Evolutionary conservation across 139 green algal species (phyloP).

Genomic region (Volvox africanus): DNA sequence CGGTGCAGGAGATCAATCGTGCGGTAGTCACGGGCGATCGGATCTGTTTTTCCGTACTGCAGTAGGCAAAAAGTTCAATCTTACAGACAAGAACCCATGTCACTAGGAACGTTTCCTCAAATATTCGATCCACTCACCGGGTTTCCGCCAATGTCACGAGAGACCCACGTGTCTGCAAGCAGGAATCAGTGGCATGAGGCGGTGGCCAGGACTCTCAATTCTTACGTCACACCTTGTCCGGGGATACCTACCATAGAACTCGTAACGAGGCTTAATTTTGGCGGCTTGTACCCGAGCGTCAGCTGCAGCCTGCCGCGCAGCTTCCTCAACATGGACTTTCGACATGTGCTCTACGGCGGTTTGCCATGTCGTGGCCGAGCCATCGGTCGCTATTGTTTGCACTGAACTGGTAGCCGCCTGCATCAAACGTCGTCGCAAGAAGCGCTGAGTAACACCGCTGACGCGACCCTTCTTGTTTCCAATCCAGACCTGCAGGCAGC

Average conservation of each 20-base stretch:
- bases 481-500: constrained; percentile 6
- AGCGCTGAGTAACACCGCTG: constrained; percentile 5
- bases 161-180: constrained; percentile 25
- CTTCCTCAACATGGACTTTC: constrained; percentile 4
- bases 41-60: constrained; percentile 17
- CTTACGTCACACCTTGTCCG: too few species aligned
- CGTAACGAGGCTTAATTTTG: constrained; percentile 9
- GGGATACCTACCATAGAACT: constrained; percentile 14
- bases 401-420: not conserved
- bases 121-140: not conserved
- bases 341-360: constrained; percentile 13
- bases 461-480: constrained; percentile 26
- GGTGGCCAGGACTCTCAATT: too few species aligned
- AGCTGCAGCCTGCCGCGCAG: not conserved
- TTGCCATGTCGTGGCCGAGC: not conserved
- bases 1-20: constrained; percentile 13
- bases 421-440: not conserved
- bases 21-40: constrained; percentile 1
- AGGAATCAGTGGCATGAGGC: not conserved
- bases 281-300: not conserved
- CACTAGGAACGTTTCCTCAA: too few species aligned
- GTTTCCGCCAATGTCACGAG: constrained; percentile 12
- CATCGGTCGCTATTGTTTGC: not conserved
- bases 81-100: too few species aligned
- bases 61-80: not conserved